phyloP scores from a whole-genome alignment of 1,284 basidiomycete species.

The Irpex sp. region DNA sequence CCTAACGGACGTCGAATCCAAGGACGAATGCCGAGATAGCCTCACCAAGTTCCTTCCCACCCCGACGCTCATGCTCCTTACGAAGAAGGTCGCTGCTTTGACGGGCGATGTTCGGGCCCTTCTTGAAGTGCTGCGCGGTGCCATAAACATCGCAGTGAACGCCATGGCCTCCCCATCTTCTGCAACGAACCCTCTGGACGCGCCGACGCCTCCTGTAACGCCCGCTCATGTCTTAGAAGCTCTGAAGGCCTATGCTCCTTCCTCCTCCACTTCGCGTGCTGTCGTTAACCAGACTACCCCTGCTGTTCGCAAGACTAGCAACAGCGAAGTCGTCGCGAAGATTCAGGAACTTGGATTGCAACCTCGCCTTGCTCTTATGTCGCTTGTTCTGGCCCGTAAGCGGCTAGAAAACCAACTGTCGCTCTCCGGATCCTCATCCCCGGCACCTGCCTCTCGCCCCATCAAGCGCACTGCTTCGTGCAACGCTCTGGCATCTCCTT shows the following conservation, averaged over 20 bases:
- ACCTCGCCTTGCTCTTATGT: conserved; percentile 60
- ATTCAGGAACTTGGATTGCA: conserved; percentile 66
- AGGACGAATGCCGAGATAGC: conserved; percentile 18
- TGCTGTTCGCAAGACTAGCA: conserved; percentile 29
- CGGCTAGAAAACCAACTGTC: conserved; percentile 52
- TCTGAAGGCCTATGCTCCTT: conserved; percentile 60
- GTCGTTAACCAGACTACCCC: conserved; percentile 6
- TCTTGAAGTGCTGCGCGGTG: conserved; percentile 71
- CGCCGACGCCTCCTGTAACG: conserved; percentile 42
- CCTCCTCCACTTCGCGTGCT: conserved; percentile 23
- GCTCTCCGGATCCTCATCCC: conserved; percentile 33
- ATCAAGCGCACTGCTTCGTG: conserved; percentile 43
- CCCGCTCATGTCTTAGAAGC: conserved; percentile 63
- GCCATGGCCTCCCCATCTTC: conserved; percentile 9
- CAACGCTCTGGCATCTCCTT: conserved; percentile 21
- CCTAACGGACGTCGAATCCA: conserved; percentile 29
- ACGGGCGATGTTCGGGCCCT: conserved; percentile 75
- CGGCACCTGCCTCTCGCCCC: conserved; percentile 28
- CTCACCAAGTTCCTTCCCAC: conserved; percentile 54
- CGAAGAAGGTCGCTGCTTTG: conserved; percentile 70
- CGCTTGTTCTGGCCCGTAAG: conserved; percentile 56
- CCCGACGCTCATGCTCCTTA: conserved; percentile 58
- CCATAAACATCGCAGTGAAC: conserved; percentile 60
- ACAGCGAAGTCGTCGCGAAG: conserved; percentile 60
- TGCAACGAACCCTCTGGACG: conserved; percentile 32